phyloP scores from a whole-genome alignment of 768 basidiomycete genomes.

The Glaciozyma martinii region DNA sequence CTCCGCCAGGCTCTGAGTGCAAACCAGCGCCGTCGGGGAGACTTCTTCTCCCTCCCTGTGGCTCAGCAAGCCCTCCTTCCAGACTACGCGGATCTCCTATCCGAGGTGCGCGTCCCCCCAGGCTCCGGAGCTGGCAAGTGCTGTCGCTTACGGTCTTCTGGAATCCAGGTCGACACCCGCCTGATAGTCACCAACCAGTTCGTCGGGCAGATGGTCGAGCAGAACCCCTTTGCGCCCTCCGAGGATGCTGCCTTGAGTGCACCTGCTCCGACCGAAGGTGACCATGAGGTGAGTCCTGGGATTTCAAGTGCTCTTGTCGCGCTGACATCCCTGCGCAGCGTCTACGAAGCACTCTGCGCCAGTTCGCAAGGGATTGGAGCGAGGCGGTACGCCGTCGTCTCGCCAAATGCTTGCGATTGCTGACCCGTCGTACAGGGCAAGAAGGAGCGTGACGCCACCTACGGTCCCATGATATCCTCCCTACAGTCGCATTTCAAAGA shows the following conservation, averaged over 20 bases:
- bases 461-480: conserved; percentile 70
- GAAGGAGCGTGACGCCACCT: conserved; percentile 66
- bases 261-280: conserved; percentile 17
- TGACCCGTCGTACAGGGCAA: conserved; percentile 49
- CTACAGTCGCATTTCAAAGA: conserved; percentile 57
- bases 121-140: too few species aligned
- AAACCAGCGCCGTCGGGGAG: conserved; percentile 64
- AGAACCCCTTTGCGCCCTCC: conserved; percentile 11
- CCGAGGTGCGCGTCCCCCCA: neutral
- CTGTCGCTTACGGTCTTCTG: neutral
- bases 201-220: conserved; percentile 5
- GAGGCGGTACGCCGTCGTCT: conserved; percentile 51
- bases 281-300: conserved; percentile 16
- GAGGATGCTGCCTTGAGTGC: conserved; percentile 14
- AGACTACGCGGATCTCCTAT: conserved; percentile 1
- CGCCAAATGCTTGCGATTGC: neutral
- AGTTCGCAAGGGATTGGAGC: conserved; percentile 90
- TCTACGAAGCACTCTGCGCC: conserved; percentile 79
- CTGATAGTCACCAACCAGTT: conserved; percentile 14
- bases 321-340: conserved; percentile 58
- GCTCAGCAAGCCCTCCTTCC: conserved; percentile 59
- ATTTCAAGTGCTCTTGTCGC: neutral
- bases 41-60: conserved; percentile 59
- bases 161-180: conserved; percentile 12
- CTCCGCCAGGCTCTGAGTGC: conserved; percentile 41